These are phyloP conservation scores for Plasmodium falciparum DNA, from an alignment of 169 alveolate genomes.

Conservation along the genomic window DNA sequence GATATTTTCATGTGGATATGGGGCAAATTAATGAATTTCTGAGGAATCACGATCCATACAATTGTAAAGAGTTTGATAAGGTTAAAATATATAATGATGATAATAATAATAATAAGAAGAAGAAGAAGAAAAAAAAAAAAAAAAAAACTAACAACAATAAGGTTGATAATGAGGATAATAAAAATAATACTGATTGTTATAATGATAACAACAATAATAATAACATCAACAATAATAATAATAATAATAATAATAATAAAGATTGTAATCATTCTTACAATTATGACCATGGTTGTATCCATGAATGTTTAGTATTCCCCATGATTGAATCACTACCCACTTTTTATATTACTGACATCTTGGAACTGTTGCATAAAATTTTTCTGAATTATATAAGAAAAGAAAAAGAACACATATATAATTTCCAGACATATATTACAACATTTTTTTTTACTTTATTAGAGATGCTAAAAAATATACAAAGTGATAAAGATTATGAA, in stretches of 20 bases:
- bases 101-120: too few species aligned
- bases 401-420: slow-evolving; percentile 38
- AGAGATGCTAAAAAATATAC: slow-evolving; percentile 32
- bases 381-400: slow-evolving; percentile 38
- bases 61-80: neutral
- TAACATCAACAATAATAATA: neutral
- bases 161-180: too few species aligned
- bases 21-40: neutral
- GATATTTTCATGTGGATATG: slow-evolving; percentile 33
- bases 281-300: neutral
- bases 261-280: neutral
- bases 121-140: too few species aligned
- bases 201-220: too few species aligned
- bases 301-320: neutral
- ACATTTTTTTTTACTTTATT: slow-evolving; percentile 35
- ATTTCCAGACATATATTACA: slow-evolving; percentile 24
- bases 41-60: too few species aligned
- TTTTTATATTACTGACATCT: neutral
- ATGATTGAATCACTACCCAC: slow-evolving; percentile 1
- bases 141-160: too few species aligned
- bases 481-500: slow-evolving; percentile 19
- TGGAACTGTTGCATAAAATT: neutral
- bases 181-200: too few species aligned
- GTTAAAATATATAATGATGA: neutral
- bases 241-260: neutral